Percentiles rank a stretch among this genome's conserved stretches.
Evolutionary conservation across 805 yeast species (phyloP).

Genomic region (Suhomyces sp.): DNA sequence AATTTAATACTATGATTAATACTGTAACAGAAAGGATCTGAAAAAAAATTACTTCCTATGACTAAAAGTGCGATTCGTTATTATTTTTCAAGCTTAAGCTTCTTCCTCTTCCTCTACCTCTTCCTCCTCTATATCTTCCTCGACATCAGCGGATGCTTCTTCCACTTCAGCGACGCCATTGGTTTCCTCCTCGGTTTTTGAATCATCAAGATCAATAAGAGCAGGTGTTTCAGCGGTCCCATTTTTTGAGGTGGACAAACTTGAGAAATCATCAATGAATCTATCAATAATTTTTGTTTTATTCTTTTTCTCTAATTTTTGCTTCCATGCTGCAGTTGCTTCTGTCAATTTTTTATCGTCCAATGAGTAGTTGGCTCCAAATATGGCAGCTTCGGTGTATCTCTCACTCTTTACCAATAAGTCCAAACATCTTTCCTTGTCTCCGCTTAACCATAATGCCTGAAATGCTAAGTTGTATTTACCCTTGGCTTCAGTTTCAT

Average conservation of each 20-base stretch:
- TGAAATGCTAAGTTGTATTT: slow-evolving; percentile 89
- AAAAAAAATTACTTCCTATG: no score
- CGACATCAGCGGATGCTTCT: slow-evolving; percentile 35
- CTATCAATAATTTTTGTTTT: slow-evolving; percentile 62
- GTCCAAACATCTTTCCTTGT: slow-evolving; percentile 59
- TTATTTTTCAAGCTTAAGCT: slow-evolving; percentile 15
- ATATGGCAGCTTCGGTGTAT: slow-evolving; percentile 79
- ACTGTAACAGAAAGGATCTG: no score
- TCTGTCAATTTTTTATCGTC: slow-evolving; percentile 40
- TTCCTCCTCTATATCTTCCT: slow-evolving; percentile 27
- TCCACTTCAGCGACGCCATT: slow-evolving; percentile 8
- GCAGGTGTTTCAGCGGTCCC: slow-evolving; percentile 14
- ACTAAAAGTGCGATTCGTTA: no score
- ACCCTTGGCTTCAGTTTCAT: slow-evolving; percentile 67
- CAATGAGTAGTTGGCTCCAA: slow-evolving; percentile 68
- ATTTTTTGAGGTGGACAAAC: slow-evolving; percentile 15
- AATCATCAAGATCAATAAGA: slow-evolving; percentile 15
- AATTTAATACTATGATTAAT: no score
- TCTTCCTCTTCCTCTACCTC: slow-evolving; percentile 11
- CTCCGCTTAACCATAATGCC: slow-evolving; percentile 85
- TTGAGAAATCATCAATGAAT: slow-evolving; percentile 44
- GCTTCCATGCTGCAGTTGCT: slow-evolving; percentile 68
- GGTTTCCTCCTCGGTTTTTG: slow-evolving; percentile 7
- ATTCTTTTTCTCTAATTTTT: slow-evolving; percentile 48
- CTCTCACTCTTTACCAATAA: slow-evolving; percentile 69